Evolutionary conservation across 2,329 filamentous ascomycete species (phyloP).

Genomic region (Penicillium janthinellum): DNA sequence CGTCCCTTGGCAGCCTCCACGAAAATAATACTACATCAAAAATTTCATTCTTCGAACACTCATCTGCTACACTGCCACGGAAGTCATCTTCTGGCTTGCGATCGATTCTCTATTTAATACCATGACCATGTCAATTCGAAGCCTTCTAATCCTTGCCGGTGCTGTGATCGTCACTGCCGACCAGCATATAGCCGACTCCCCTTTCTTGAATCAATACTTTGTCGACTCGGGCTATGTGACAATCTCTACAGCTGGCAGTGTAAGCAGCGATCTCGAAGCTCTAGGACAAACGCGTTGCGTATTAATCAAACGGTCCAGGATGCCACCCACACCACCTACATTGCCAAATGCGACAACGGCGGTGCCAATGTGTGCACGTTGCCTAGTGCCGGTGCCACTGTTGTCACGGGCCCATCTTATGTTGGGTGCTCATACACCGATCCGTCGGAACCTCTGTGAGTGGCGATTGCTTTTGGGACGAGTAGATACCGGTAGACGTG

Average conservation of each 20-base stretch:
- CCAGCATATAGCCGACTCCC: slow-evolving; percentile 1
- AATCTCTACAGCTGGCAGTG: slow-evolving; percentile 5
- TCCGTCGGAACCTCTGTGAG: slow-evolving; percentile 3
- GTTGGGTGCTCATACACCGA: slow-evolving; percentile 5
- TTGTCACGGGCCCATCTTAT: slow-evolving; percentile 4
- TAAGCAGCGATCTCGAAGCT: not conserved
- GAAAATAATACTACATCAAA: not conserved
- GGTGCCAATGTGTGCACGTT: slow-evolving; percentile 1
- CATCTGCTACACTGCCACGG: not conserved
- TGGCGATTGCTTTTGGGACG: not conserved
- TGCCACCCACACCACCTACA: slow-evolving; percentile 2
- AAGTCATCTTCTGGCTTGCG: not conserved
- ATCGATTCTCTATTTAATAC: not conserved
- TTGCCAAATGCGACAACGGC: slow-evolving; percentile 4
- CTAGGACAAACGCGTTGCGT: not conserved
- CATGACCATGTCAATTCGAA: not conserved
- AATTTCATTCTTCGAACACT: not conserved
- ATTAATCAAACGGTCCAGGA: not conserved
- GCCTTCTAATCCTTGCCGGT: not conserved
- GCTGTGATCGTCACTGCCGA: not conserved
- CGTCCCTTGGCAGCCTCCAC: not conserved
- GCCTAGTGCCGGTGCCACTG: slow-evolving; percentile 6
- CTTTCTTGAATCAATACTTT: slow-evolving; percentile 4
- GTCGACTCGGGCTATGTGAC: slow-evolving; percentile 5
- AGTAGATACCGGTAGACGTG: not conserved